These are phyloP conservation scores for Kodamaea restingae DNA, from an alignment of 805 yeast species.

Conservation along the genomic window DNA sequence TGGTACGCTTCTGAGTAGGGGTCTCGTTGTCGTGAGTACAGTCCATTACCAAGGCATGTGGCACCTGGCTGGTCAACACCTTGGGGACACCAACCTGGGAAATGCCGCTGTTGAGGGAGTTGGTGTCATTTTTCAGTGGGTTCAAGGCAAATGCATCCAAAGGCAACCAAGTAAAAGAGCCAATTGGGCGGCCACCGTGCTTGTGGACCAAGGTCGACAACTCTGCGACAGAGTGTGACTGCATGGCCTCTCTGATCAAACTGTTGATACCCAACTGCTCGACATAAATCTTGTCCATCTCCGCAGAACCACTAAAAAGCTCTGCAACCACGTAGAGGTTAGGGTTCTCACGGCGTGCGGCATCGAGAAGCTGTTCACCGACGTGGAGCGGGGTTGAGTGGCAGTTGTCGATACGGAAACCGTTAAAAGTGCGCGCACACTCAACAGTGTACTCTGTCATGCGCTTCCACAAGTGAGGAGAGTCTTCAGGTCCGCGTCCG, in stretches of 20 bases:
- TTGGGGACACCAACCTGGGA: conserved; percentile 70
- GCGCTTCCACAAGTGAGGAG: conserved; percentile 85
- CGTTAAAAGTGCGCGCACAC: conserved; percentile 74
- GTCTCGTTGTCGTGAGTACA: conserved; percentile 95
- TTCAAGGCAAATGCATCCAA: conserved; percentile 60
- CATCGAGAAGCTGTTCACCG: conserved; percentile 82
- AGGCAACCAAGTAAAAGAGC: conserved; percentile 80
- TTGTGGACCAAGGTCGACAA: conserved; percentile 80
- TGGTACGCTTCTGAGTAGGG: conserved; percentile 84
- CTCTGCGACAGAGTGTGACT: conserved; percentile 85
- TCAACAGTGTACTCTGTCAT: conserved; percentile 73
- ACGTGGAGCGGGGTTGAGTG: conserved; percentile 96
- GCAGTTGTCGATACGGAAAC: conserved; percentile 91
- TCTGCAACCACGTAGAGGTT: conserved; percentile 92
- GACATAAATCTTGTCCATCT: conserved; percentile 83
- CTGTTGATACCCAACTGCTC: conserved; percentile 88
- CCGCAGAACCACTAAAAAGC: conserved; percentile 88
- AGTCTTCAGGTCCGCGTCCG: conserved; percentile 72
- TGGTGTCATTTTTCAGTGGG: conserved; percentile 12
- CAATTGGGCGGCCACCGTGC: conserved; percentile 95
- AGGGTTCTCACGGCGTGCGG: conserved; percentile 81
- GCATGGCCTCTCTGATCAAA: conserved; percentile 94
- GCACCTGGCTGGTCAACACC: conserved; percentile 62
- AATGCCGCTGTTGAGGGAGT: conserved; percentile 2
- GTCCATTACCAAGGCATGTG: conserved; percentile 95